Percentiles rank a stretch among this genome's conserved stretches.
Conservation (phyloP, 108 stramenopile genomes). For the Conticribra guillardii region DNA sequence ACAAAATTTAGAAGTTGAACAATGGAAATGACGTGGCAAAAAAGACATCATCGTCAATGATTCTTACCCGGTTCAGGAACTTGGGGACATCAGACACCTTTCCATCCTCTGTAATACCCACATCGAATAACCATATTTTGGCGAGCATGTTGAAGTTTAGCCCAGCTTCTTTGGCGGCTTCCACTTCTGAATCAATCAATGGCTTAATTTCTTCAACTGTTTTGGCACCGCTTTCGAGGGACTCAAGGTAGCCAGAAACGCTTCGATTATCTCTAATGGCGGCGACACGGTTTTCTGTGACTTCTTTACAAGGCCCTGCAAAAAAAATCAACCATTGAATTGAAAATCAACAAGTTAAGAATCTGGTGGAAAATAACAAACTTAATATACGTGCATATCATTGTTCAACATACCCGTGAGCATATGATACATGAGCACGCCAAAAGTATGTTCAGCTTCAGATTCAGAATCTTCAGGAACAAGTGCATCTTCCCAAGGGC, state of each 20-base stretch:
- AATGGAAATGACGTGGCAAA: no score
- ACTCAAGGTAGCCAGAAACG: conserved; percentile 19
- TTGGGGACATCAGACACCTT: conserved; percentile 23
- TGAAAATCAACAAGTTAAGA: no score
- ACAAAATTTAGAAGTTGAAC: no score
- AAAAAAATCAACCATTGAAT: no score
- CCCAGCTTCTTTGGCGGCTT: conserved; percentile 37
- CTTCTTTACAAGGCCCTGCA: neutral
- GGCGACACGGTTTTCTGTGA: conserved; percentile 29
- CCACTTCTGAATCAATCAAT: conserved; percentile 40
- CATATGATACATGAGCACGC: neutral
- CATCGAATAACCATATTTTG: conserved; percentile 37
- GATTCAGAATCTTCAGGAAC: neutral
- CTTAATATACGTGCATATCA: no score
- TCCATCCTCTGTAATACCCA: conserved; percentile 17
- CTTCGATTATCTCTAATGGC: conserved; percentile 42
- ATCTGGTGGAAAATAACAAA: no score
- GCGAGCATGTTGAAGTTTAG: conserved; percentile 38
- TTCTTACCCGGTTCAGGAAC: conserved; percentile 49
- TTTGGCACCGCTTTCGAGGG: conserved; percentile 27
- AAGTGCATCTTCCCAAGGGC: neutral
- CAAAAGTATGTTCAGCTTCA: neutral
- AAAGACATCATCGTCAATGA: no score
- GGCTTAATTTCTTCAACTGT: conserved; percentile 31
- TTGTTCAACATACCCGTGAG: no score